Base-by-base conservation (phyloP, 768 basidiomycete species). In the Tephrocybe sp. region DNA sequence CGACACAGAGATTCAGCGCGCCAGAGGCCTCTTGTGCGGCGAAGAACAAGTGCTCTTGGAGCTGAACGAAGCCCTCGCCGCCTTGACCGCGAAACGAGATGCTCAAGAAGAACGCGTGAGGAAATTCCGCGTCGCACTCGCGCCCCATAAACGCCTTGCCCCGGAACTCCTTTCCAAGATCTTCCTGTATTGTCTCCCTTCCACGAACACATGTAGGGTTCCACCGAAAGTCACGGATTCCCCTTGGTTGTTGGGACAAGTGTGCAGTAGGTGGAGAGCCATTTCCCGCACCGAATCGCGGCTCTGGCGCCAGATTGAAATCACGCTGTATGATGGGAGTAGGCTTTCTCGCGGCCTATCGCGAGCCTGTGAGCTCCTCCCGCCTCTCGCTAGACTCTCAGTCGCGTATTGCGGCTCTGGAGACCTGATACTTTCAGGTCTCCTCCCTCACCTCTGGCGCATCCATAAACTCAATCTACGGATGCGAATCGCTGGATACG, bases 61-160 rank as follows among this genome's bases (percentile, higher is more conserved):
- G 25, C 18, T 53, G 16, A 37, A 53, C 9, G 40, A 15, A 28
- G 26, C 9, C 4, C 18, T 54, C 19, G n/a, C 16, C 3, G 36
- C 35, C 9, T 25, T 54, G 15, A 2, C 18, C 8, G 44, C 36
- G 19, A 32, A 19, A 36, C 53, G 53, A 27, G 53, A 45, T 22
- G 27, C 13, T 21, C 53, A 54, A n/a, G 34, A 30, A 24, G 24
- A 51, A 32, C 42, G 38, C 5, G 44, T 51, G 9, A 16, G 6
- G 9, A 47, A 47, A 41, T 51, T 44, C 18, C 42, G 38, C n/a
- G 19, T 40, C 6, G 44, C 43, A 28, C 43, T 54, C 18, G 49
- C 53, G 37, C 53, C 53, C 32, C 44, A 54, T 22, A 54, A 51
- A 28, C 43, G 44, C n/a, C 49, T 54, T 26, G n/a, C 53, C 5